Percentiles rank a stretch among this genome's conserved stretches.
Evolutionary conservation across 2,329 filamentous ascomycete genomes (phyloP).

Genomic region (Diaporthe helianthi): DNA sequence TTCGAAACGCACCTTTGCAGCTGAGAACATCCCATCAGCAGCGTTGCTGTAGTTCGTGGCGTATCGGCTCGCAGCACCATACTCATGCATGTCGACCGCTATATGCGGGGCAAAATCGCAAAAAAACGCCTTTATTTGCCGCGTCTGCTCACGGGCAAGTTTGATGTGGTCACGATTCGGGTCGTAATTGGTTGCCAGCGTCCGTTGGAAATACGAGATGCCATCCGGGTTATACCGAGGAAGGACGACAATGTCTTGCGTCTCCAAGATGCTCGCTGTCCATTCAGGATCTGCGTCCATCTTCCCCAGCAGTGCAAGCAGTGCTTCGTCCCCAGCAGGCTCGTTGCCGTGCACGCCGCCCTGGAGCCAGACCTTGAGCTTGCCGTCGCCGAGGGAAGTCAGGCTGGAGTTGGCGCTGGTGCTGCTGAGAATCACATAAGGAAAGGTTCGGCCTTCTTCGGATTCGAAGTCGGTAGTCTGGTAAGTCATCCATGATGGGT

Average conservation of each 20-base stretch:
- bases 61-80: background rate
- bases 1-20: background rate
- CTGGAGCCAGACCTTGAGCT: constrained; percentile 16
- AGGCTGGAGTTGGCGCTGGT: background rate
- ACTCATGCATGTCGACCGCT: constrained; percentile 4
- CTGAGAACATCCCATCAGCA: constrained; percentile 1
- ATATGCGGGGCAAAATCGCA: background rate
- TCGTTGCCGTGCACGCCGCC: constrained; percentile 2
- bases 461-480: background rate
- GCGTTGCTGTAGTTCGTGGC: constrained; percentile 6
- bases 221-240: constrained; percentile 9
- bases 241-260: constrained; percentile 5
- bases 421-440: constrained; percentile 4
- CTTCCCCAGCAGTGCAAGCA: constrained; percentile 6
- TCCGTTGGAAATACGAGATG: background rate
- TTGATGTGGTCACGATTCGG: constrained; percentile 8
- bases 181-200: background rate
- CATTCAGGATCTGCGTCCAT: constrained; percentile 10
- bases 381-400: background rate
- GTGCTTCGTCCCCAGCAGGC: constrained; percentile 5
- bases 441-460: background rate
- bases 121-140: background rate
- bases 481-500: constrained; percentile 9
- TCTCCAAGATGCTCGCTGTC: background rate
- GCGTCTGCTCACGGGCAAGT: background rate